Evolutionary conservation across 2,329 filamentous ascomycete species (phyloP), one percentile per base, ranked within the genome.

Genomic region (Botryosphaeria dothidea): DNA sequence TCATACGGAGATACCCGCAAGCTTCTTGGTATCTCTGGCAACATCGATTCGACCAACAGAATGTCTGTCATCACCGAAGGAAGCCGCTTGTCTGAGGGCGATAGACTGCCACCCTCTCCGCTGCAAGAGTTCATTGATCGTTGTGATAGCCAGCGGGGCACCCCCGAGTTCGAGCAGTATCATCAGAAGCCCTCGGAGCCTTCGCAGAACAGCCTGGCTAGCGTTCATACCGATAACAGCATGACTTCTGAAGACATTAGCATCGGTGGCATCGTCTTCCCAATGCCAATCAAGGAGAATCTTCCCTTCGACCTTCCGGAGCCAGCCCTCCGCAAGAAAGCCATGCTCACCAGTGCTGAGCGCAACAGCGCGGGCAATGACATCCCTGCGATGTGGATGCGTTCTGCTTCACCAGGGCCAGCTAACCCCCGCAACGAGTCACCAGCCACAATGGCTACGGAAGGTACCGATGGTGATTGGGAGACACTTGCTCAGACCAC

Each of bases 381-480:
- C 2, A 58, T 60, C 36, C 63, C 63, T 6, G 21, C 38, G 8
- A 65, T 58, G 23, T 65, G 63, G 63, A 54, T 45, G 31, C 51
- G 52, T 29, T 21, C 54, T 27, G 23, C 31, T 15, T 65, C 62
- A 3, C 51, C 64, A 3, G 60, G 61, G 6, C 23, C 45, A n/a
- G 13, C 17, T 62, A 60, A 17, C 36, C 25, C 5, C 31, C 69
- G 46, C 48, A 67, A 27, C 67, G 66, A 19, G 34, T 45, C 29
- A 36, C 57, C 38, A 3, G 41, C 41, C 3, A 56, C 38, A 7
- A 23, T 56, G 17, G 21, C 27, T 13, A 27, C 41, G 5, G 63
- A 70, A 29, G 68, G 69, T 8, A 70, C 72, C 2, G 70, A 68
- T 23, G 70, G 66, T 11, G 76, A 78, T 43, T 78, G 76, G 76